phyloP scores from a whole-genome alignment of 2,329 filamentous ascomycete genomes.

The Alternaria brassicicola region DNA sequence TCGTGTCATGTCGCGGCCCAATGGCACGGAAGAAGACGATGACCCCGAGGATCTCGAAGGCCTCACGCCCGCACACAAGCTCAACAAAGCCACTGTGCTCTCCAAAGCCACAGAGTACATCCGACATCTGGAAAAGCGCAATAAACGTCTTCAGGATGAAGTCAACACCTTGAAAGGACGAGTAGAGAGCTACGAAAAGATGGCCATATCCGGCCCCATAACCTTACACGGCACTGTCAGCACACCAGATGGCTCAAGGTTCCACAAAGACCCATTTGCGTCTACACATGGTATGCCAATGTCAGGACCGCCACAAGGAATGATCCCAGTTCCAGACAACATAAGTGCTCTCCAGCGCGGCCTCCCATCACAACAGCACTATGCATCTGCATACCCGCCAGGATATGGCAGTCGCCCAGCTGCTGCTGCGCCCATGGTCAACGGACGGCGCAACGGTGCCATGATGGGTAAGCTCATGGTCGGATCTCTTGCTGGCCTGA shows the following conservation, averaged over 20 bases:
- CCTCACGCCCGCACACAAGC: conserved; percentile 81
- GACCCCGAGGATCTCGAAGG: conserved; percentile 77
- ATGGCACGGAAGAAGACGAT: conserved; percentile 71
- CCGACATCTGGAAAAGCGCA: conserved; percentile 87
- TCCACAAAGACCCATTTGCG: conserved; percentile 47
- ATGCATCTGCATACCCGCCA: conserved; percentile 44
- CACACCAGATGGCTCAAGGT: conserved; percentile 46
- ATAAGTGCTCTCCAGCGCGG: conserved; percentile 50
- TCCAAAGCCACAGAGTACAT: conserved; percentile 98
- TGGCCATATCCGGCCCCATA: conserved; percentile 65
- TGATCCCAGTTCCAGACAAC: conserved; percentile 52
- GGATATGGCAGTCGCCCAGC: conserved; percentile 37
- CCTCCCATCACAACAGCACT: conserved; percentile 46
- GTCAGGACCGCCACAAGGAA: conserved; percentile 45
- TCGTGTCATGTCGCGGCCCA: conserved; percentile 73
- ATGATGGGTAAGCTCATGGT: conserved; percentile 82
- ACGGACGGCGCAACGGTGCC: conserved; percentile 55
- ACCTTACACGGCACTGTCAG: conserved; percentile 39
- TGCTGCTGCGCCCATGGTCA: conserved; percentile 43
- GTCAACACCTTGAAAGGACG: conserved; percentile 79
- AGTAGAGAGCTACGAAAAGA: conserved; percentile 68
- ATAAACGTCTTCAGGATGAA: conserved; percentile 80
- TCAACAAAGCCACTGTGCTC: conserved; percentile 96
- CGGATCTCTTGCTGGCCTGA: conserved; percentile 86
- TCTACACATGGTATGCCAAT: conserved; percentile 34